phyloP scores from a whole-genome alignment of 371 early-diverging fungal species.

The Smittium culicis region DNA sequence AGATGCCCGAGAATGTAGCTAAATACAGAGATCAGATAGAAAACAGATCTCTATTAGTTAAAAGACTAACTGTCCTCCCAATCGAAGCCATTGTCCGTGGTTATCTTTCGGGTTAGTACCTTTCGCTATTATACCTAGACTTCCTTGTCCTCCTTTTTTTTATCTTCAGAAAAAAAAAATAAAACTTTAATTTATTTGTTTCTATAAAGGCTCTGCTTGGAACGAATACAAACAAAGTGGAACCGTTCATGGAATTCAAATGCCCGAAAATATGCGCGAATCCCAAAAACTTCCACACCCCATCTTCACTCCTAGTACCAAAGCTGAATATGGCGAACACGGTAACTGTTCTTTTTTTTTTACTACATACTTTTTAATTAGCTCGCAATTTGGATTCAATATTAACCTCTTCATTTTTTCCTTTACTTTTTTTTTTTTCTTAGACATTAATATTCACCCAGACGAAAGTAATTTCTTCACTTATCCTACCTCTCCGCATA shows the following conservation, averaged over 20 bases:
- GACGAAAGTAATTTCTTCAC: constrained; percentile 38
- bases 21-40: constrained; percentile 75
- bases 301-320: constrained; percentile 93
- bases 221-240: constrained; percentile 81
- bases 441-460: constrained; percentile 93
- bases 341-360: constrained; percentile 25
- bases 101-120: constrained; percentile 63
- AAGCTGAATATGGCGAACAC: constrained; percentile 94
- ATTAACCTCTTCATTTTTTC: constrained; percentile 7
- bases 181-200: constrained; percentile 9
- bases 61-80: constrained; percentile 83
- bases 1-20: constrained; percentile 79
- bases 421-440: constrained; percentile 16
- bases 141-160: background rate
- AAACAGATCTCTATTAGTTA: constrained; percentile 81
- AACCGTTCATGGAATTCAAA: constrained; percentile 78
- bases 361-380: background rate
- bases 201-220: constrained; percentile 91
- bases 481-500: constrained; percentile 3
- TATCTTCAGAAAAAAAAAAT: no score
- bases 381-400: background rate
- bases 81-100: constrained; percentile 96
- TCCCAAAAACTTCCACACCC: constrained; percentile 66
- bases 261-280: constrained; percentile 68
- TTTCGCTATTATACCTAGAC: background rate